Percentiles rank a stretch among this genome's conserved stretches.
phyloP scores from a whole-genome alignment of 2,329 filamentous ascomycete species.

The Aspergillus fischeri region DNA sequence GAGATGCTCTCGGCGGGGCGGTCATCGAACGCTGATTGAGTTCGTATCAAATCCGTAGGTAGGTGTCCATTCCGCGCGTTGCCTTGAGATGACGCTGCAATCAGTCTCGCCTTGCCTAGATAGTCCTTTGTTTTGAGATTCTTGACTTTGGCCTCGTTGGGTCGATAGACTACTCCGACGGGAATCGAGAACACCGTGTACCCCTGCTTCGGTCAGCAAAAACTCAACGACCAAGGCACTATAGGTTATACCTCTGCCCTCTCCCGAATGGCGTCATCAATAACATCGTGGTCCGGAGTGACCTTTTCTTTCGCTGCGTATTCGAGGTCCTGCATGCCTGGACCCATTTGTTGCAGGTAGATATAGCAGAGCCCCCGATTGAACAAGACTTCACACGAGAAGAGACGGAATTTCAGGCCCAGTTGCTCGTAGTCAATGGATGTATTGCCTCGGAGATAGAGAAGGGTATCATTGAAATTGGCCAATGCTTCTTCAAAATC shows the following conservation, averaged over 20 bases:
- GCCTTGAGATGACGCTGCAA: conserved; percentile 76
- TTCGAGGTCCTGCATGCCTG: conserved; percentile 83
- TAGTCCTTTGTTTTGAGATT: conserved; percentile 98
- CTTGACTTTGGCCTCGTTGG: conserved; percentile 96
- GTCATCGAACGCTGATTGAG: conserved; percentile 56
- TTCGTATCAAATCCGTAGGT: conserved; percentile 56
- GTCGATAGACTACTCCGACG: conserved; percentile 89
- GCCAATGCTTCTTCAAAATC: conserved; percentile 96
- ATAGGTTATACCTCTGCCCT: conserved; percentile 69
- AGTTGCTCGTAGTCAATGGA: conserved; percentile 98
- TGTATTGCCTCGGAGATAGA: conserved; percentile 92
- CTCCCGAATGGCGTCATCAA: conserved; percentile 92
- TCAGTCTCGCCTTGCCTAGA: conserved; percentile 87
- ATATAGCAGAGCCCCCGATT: conserved; percentile 97
- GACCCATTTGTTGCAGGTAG: conserved; percentile 86
- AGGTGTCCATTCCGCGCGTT: conserved; percentile 81
- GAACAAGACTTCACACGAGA: conserved; percentile 96
- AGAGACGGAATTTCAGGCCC: conserved; percentile 91
- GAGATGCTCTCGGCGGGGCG: conserved; percentile 79
- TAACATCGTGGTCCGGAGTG: conserved; percentile 93
- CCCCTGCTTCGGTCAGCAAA: conserved; percentile 53
- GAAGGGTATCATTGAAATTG: conserved; percentile 96
- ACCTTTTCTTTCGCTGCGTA: conserved; percentile 95
- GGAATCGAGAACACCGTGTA: conserved; percentile 99
- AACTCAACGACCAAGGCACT: not conserved